phyloP scores from a whole-genome alignment of 1,139 yeast species.

The Saccharomyces hybrid region DNA sequence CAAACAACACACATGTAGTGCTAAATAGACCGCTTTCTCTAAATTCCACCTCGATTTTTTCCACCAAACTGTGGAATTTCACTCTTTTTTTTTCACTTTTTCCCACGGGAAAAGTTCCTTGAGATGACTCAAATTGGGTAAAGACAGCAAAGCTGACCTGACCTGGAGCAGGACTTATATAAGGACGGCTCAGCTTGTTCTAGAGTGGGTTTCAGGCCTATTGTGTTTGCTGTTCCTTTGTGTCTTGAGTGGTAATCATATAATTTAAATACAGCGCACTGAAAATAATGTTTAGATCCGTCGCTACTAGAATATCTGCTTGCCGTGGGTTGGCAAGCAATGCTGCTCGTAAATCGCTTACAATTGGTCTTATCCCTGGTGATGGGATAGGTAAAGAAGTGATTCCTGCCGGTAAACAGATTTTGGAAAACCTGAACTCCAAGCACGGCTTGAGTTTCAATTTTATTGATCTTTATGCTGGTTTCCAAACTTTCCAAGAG shows the following conservation, averaged over 20 bases:
- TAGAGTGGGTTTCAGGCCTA: neutral
- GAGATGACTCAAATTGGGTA: neutral
- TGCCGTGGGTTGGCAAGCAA: slow-evolving; percentile 20
- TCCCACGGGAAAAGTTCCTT: neutral
- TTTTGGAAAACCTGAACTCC: slow-evolving; percentile 73
- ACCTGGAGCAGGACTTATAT: neutral
- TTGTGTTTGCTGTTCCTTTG: neutral
- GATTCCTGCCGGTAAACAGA: slow-evolving; percentile 85
- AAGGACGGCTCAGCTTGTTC: neutral
- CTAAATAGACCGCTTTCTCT: neutral
- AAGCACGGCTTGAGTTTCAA: slow-evolving; percentile 72
- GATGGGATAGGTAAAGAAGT: slow-evolving; percentile 98
- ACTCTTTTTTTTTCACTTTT: neutral
- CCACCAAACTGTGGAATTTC: neutral
- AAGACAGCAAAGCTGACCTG: neutral
- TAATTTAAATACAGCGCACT: neutral
- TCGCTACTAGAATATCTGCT: slow-evolving; percentile 18
- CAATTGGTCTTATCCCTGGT: slow-evolving; percentile 76
- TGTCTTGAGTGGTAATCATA: neutral
- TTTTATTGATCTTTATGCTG: slow-evolving; percentile 84
- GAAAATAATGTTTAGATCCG: slow-evolving; percentile 22
- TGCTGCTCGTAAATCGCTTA: slow-evolving; percentile 23
- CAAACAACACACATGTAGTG: neutral
- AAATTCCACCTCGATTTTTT: neutral
- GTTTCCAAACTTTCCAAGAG: slow-evolving; percentile 83